These are phyloP conservation scores for Elaeis guineensis DNA, from an alignment of 176 grass and related monocot genomes.

Conservation along the genomic window DNA sequence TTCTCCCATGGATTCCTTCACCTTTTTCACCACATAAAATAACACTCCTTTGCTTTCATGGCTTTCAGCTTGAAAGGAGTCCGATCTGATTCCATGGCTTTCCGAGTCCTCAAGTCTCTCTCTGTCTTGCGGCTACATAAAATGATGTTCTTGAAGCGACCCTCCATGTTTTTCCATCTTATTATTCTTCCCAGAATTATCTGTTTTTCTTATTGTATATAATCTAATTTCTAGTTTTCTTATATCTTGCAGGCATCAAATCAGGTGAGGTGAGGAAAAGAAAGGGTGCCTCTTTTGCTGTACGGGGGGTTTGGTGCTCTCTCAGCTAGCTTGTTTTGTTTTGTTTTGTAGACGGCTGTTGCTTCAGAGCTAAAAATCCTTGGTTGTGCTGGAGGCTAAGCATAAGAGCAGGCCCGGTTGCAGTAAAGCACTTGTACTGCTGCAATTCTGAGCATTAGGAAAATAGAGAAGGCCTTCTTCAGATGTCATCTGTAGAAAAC, in stretches of 20 bases:
- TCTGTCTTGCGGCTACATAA: constrained; percentile 35
- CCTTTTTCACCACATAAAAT: constrained; percentile 70
- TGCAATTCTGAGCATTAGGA: constrained; percentile 31
- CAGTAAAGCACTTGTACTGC: constrained; percentile 43
- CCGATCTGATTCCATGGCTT: not conserved
- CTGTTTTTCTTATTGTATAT: not conserved
- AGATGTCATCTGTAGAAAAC: constrained; percentile 80
- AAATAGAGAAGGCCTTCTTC: constrained; percentile 45
- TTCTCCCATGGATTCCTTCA: constrained; percentile 1
- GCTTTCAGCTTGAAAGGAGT: not conserved
- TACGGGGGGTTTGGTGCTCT: not conserved
- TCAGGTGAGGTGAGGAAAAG: constrained; percentile 23
- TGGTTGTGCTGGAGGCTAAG: constrained; percentile 69
- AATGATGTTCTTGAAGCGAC: constrained; percentile 39
- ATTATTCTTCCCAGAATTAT: not conserved
- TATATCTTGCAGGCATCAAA: constrained; percentile 32
- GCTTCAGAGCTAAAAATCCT: not conserved
- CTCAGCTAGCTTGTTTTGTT: not conserved
- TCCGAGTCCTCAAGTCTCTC: too few species aligned
- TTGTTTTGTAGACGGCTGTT: not conserved
- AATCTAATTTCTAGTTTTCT: not conserved
- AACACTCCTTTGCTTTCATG: constrained; percentile 10
- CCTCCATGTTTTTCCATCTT: not conserved
- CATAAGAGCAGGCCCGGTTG: constrained; percentile 70
- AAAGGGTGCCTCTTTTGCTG: not conserved